phyloP scores from a whole-genome alignment of 129 eudicot species.

The Flaveria robusta region DNA sequence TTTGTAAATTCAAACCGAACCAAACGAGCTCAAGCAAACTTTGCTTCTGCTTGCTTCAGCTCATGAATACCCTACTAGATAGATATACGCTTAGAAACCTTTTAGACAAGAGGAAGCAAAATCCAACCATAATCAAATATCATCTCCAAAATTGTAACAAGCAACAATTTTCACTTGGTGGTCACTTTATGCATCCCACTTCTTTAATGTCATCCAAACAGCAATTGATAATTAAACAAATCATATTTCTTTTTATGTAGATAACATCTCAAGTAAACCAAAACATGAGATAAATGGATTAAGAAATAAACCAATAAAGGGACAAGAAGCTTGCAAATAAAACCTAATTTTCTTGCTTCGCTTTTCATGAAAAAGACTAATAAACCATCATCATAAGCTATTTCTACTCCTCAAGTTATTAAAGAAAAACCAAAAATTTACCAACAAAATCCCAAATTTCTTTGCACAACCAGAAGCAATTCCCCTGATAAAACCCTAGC shows the following conservation, averaged over 20 bases:
- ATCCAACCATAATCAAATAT: no score
- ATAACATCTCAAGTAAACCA: neutral
- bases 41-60: no score
- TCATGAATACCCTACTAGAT: no score
- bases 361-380: slow-evolving; percentile 33
- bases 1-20: no score
- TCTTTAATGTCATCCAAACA: neutral
- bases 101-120: no score
- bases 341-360: slow-evolving; percentile 33
- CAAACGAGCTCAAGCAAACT: no score
- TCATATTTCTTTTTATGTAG: neutral
- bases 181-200: no score
- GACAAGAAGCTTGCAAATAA: slow-evolving; percentile 16
- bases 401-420: slow-evolving; percentile 29
- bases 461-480: slow-evolving; percentile 50
- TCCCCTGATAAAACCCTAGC: slow-evolving; percentile 37
- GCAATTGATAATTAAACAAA: neutral
- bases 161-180: no score
- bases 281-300: neutral
- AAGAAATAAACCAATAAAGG: slow-evolving; percentile 22
- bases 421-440: slow-evolving; percentile 33
- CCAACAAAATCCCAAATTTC: slow-evolving; percentile 49
- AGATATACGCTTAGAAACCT: no score
- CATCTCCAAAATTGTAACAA: no score
- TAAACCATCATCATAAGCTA: slow-evolving; percentile 41